These are phyloP conservation scores for Pleurotus salmoneostramineus DNA, from an alignment of 768 basidiomycete genomes.

Conservation along the genomic window DNA sequence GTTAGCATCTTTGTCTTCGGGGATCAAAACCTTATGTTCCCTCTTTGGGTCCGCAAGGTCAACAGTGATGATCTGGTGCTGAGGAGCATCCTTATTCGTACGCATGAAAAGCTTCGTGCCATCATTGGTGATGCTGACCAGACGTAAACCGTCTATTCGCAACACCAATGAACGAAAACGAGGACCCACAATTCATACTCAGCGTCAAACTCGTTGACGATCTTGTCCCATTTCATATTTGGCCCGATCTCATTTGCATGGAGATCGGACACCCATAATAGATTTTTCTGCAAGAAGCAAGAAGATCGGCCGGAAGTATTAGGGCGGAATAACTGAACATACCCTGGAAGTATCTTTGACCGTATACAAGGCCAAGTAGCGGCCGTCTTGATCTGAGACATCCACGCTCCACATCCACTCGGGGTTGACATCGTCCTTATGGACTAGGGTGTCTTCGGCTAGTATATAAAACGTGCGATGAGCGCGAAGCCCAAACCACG, in stretches of 20 bases:
- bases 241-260: slow-evolving; percentile 53
- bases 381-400: slow-evolving; percentile 56
- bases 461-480: not conserved
- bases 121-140: slow-evolving; percentile 59
- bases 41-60: slow-evolving; percentile 50
- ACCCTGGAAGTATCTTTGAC: slow-evolving; percentile 63
- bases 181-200: slow-evolving; percentile 57
- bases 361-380: slow-evolving; percentile 54
- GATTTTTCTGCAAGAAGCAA: slow-evolving; percentile 51
- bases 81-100: slow-evolving; percentile 65
- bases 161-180: not conserved
- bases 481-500: not conserved
- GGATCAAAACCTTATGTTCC: slow-evolving; percentile 56
- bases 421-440: slow-evolving; percentile 60
- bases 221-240: slow-evolving; percentile 69
- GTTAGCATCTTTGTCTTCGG: slow-evolving; percentile 62
- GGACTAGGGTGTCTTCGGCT: slow-evolving; percentile 69
- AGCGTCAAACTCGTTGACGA: slow-evolving; percentile 66
- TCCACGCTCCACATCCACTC: slow-evolving; percentile 60
- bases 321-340: slow-evolving; percentile 13
- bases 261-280: slow-evolving; percentile 72
- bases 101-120: slow-evolving; percentile 57
- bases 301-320: not conserved
- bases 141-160: slow-evolving; percentile 6
- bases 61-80: slow-evolving; percentile 61